Percentiles rank a stretch among this genome's conserved stretches.
Evolutionary conservation across 73 alveolate species (phyloP).

Genomic region (Tetrahymena elliotti): DNA sequence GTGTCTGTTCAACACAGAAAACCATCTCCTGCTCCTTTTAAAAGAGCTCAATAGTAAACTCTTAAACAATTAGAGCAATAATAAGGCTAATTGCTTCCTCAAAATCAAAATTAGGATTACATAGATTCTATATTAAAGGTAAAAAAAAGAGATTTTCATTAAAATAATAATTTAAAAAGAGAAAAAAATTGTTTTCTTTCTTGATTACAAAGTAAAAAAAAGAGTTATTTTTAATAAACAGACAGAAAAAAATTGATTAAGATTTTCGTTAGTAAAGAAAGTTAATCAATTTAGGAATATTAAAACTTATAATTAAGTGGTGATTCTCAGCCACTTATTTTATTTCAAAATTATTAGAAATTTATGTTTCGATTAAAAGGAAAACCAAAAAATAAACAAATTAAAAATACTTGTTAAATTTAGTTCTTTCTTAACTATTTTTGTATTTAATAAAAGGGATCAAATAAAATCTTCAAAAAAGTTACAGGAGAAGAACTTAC

Average conservation of each 20-base stretch:
- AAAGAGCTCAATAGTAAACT: background rate
- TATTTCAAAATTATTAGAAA: background rate
- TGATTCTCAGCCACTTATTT: background rate
- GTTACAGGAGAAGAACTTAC: background rate
- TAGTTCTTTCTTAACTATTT: background rate
- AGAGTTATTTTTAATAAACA: background rate
- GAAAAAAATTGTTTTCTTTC: background rate
- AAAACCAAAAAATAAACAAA: background rate
- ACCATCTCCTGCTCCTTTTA: background rate
- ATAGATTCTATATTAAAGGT: background rate
- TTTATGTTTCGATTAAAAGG: too few relatives aligned
- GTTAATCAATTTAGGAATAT: background rate
- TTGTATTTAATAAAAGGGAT: background rate
- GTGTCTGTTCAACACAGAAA: background rate
- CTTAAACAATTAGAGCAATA: background rate
- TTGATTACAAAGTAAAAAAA: background rate
- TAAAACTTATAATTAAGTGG: too few relatives aligned
- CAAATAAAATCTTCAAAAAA: background rate
- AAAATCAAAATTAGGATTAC: background rate
- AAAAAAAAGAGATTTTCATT: background rate
- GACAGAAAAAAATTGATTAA: background rate
- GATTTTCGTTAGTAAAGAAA: background rate
- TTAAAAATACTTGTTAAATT: background rate
- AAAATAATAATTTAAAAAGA: too few relatives aligned
- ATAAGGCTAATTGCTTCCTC: background rate